Percentiles rank a stretch among this genome's conserved stretches.
Evolutionary conservation across 768 basidiomycete genomes (phyloP).

Genomic region (Suillus placidus): DNA sequence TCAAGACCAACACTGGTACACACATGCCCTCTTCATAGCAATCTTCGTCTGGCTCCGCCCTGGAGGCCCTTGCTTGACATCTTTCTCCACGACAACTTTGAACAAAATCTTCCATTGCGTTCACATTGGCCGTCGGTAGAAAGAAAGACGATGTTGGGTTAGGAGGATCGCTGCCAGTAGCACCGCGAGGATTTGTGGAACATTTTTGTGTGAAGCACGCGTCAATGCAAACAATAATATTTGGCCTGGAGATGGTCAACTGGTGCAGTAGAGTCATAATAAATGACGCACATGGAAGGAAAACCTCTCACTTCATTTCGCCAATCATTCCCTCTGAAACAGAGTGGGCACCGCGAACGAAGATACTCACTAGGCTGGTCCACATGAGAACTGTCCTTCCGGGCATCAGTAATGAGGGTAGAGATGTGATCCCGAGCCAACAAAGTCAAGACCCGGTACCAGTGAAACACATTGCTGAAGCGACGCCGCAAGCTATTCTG

Average conservation of each 20-base stretch:
- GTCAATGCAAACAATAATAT: slow-evolving; percentile 36
- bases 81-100: neutral
- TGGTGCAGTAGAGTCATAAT: neutral
- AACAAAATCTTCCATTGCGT: slow-evolving; percentile 9
- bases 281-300: neutral
- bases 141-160: slow-evolving; percentile 2
- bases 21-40: slow-evolving; percentile 25
- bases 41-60: slow-evolving; percentile 7
- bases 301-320: neutral
- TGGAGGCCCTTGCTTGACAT: neutral
- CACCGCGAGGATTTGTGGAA: slow-evolving; percentile 15
- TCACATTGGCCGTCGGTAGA: neutral
- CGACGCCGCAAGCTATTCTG: slow-evolving; percentile 28
- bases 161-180: slow-evolving; percentile 4
- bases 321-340: slow-evolving; percentile 23
- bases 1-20: slow-evolving; percentile 32
- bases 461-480: slow-evolving; percentile 30
- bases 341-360: slow-evolving; percentile 29
- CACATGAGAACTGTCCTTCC: neutral
- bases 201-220: slow-evolving; percentile 39
- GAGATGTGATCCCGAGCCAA: slow-evolving; percentile 15
- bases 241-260: slow-evolving; percentile 16
- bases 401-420: slow-evolving; percentile 3
- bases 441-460: slow-evolving; percentile 27
- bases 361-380: slow-evolving; percentile 24